Base-by-base conservation (phyloP, 345 rosid species). In the Hibiscus tridactylites region DNA sequence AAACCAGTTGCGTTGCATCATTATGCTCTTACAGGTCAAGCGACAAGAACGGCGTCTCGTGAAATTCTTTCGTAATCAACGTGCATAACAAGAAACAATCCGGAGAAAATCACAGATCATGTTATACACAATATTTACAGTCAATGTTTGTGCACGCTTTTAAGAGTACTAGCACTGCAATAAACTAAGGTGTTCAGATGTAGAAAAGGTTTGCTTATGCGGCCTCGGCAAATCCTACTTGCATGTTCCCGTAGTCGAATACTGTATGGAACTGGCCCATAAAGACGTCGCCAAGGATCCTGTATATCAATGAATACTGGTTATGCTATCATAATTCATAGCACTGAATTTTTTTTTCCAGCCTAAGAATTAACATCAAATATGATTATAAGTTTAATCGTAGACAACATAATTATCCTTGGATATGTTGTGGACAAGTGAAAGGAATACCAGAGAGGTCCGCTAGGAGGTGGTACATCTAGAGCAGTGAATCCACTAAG, bases 231-330 rank as follows among this genome's bases (percentile, higher is more conserved):
- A 93, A 89, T 59, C 98, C 97, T 56, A 93, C 86, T 67, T 80
- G 81, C 83, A 82, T 79, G 26, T 91, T 88, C 37, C 97, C 96
- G 19, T 87, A 91, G 88, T 93, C 97, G 29, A 91, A 91, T 24
- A 93, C 87, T 0, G 97, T 89, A 61, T 93, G 97, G 78, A 80
- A 92, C 44, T 71, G 86, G 2, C 96, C 98, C 96, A 90, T 88
- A 73, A 90, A 92, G 62, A 87, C 79, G 71, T 90, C 92, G 1
- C 96, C 96, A 74, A 90, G 26, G 49, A 90, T 92, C 98, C 98
- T 92, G 85, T 44, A 72, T n/a, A 29, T 3, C 49, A 31, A 33
- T 5, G 19, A 70, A 59, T 52, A 19, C 15, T 10, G 60, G 29
- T 12, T 39, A 0, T 4, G 9, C 1, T 37, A 57, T 24, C 61